Conservation (phyloP, 148 eudicot species). For the Rhododendron vialii region DNA sequence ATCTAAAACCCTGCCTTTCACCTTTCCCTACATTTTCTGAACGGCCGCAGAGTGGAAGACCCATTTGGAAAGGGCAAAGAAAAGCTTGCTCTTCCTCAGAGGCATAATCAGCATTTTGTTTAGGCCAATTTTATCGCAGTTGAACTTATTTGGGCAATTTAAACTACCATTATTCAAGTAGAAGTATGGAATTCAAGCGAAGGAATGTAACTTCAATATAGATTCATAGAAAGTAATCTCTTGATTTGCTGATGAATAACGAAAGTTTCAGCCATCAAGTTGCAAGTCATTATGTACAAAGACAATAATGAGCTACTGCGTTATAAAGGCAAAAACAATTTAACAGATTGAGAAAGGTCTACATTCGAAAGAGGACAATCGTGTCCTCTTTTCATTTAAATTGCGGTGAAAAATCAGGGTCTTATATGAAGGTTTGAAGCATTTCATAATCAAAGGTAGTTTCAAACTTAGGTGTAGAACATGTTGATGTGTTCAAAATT, state of each 20-base stretch:
- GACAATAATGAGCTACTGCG: background rate
- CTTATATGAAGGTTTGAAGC: background rate
- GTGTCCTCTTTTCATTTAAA: background rate
- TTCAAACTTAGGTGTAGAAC: background rate
- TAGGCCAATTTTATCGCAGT: background rate
- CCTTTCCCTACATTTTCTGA: background rate
- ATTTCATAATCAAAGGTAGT: background rate
- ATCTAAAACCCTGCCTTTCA: background rate
- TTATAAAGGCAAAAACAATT: background rate
- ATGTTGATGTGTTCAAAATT: background rate
- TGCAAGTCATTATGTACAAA: background rate
- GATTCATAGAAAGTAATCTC: background rate
- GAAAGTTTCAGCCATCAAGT: background rate
- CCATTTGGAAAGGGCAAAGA: background rate
- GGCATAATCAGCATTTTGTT: background rate
- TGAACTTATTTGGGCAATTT: background rate
- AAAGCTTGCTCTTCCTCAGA: background rate
- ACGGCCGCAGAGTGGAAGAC: background rate
- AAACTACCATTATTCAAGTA: background rate
- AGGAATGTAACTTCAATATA: background rate
- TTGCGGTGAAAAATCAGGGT: background rate
- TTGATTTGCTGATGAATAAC: background rate
- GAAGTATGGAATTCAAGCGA: background rate
- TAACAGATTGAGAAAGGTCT: background rate
- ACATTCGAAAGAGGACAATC: background rate